A percentile compares a stretch with the other conserved stretches of the same genome.
Conservation (phyloP, 371 early-diverging fungal genomes). For the Rhizopus arrhizus region DNA sequence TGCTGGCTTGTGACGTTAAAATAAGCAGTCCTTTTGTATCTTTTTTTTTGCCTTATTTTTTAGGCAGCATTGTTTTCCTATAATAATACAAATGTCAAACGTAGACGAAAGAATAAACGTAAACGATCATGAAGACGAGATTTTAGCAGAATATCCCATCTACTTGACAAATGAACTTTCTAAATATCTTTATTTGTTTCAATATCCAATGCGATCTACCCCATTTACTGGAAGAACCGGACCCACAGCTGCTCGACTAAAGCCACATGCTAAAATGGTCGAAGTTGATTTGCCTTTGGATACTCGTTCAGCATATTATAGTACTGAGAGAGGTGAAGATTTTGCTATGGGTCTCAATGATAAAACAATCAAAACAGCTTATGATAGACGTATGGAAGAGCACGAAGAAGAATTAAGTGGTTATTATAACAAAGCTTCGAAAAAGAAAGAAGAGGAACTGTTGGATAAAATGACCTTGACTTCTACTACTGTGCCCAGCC, state of each 20-base stretch:
- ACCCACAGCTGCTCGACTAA: constrained; percentile 75
- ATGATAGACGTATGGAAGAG: constrained; percentile 60
- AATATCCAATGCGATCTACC: constrained; percentile 77
- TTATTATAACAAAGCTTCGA: constrained; percentile 20
- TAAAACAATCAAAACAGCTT: constrained; percentile 67
- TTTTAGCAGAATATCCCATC: constrained; percentile 80
- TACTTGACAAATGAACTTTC: constrained; percentile 70
- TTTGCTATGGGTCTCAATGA: constrained; percentile 80
- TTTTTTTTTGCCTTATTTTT: constrained; percentile 1
- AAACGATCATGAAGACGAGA: constrained; percentile 64
- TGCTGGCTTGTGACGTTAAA: background rate
- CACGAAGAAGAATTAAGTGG: constrained; percentile 46
- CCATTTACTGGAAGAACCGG: constrained; percentile 50
- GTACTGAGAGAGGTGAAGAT: constrained; percentile 76
- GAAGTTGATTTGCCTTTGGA: constrained; percentile 89
- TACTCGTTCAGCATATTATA: constrained; percentile 69
- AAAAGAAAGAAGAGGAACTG: constrained; percentile 53
- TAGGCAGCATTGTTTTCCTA: background rate
- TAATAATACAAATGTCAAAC: background rate
- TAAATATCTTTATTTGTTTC: constrained; percentile 76
- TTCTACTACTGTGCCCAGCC: constrained; percentile 75
- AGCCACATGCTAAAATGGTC: constrained; percentile 76
- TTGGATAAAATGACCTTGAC: constrained; percentile 78
- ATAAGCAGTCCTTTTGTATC: background rate
- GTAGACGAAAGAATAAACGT: background rate